Conservation (phyloP, 192 early-diverging fungal species). For the Allomyces arbusculus region DNA sequence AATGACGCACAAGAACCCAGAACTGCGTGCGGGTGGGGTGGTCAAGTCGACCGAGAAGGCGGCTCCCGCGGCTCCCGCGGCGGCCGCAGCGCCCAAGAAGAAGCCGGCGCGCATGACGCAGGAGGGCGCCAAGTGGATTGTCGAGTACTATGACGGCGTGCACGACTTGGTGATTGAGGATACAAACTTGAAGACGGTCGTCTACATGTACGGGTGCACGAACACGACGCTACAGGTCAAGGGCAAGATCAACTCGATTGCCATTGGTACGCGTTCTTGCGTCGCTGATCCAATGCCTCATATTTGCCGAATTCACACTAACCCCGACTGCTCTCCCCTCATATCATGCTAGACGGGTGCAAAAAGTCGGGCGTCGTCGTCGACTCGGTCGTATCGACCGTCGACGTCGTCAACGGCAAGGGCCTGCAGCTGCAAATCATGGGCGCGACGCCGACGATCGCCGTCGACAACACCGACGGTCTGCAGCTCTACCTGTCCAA, state of each 20-base stretch:
- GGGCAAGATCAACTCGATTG: slow-evolving; percentile 81
- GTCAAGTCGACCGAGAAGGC: slow-evolving; percentile 28
- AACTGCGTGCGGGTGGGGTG: slow-evolving; percentile 41
- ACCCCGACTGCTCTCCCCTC: slow-evolving; percentile 2
- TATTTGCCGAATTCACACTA: background rate
- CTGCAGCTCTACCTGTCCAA: slow-evolving; percentile 73
- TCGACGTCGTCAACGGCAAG: slow-evolving; percentile 80
- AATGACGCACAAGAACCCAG: slow-evolving; percentile 99
- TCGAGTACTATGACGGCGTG: slow-evolving; percentile 70
- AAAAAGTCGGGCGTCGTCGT: slow-evolving; percentile 69
- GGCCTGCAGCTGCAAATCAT: slow-evolving; percentile 72
- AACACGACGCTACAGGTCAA: slow-evolving; percentile 76
- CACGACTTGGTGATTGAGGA: slow-evolving; percentile 55
- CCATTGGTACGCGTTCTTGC: slow-evolving; percentile 34
- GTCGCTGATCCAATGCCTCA: background rate
- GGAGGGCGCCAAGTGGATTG: slow-evolving; percentile 81
- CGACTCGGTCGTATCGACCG: slow-evolving; percentile 60
- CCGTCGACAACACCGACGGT: slow-evolving; percentile 84
- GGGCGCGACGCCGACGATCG: slow-evolving; percentile 59
- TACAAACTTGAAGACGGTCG: slow-evolving; percentile 62
- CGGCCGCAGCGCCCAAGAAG: slow-evolving; percentile 33
- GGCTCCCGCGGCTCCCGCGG: slow-evolving; percentile 30
- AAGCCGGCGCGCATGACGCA: slow-evolving; percentile 58
- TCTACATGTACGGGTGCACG: slow-evolving; percentile 87
- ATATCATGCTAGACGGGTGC: slow-evolving; percentile 43